Percentiles rank a stretch among this genome's conserved stretches.
These are phyloP conservation scores for Suillus placidus DNA, from an alignment of 768 basidiomycete species.

Conservation along the genomic window DNA sequence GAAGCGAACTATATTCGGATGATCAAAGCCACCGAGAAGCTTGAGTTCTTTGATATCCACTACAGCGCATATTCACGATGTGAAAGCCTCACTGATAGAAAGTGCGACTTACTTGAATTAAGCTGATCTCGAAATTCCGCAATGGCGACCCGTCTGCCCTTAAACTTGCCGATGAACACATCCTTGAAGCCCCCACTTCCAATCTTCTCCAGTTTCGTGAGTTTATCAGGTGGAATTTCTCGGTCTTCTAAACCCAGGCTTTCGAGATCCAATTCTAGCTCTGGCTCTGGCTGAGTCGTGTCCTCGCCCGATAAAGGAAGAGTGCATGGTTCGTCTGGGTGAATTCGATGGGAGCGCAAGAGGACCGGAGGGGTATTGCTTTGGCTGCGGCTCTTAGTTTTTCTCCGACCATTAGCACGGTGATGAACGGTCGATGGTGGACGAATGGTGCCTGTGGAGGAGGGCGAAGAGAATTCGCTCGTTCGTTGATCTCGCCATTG, in stretches of 20 bases:
- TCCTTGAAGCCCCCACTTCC: constrained; percentile 99
- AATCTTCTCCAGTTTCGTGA: constrained; percentile 94
- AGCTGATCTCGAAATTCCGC: constrained; percentile 95
- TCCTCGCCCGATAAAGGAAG: constrained; percentile 51
- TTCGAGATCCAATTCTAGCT: constrained; percentile 91
- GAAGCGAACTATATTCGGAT: constrained; percentile 96
- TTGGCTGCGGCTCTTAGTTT: constrained; percentile 43
- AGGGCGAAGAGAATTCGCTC: constrained; percentile 71
- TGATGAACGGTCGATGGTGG: constrained; percentile 62
- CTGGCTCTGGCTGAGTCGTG: constrained; percentile 55
- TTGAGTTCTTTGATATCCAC: constrained; percentile 99
- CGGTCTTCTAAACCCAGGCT: constrained; percentile 92
- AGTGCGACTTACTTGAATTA: constrained; percentile 77
- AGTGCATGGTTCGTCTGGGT: constrained; percentile 68
- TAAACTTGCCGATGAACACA: constrained; percentile 90
- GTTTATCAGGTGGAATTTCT: constrained; percentile 89
- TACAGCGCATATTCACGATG: constrained; percentile 31
- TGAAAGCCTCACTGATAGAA: constrained; percentile 10
- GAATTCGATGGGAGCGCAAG: constrained; percentile 55
- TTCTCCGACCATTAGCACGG: constrained; percentile 46
- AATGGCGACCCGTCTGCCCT: constrained; percentile 88
- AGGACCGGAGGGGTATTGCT: constrained; percentile 60
- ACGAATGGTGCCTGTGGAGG: constrained; percentile 75
- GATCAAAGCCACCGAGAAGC: constrained; percentile 88
- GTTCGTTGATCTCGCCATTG: constrained; percentile 82